These are phyloP conservation scores for Arthrobotrys megalospora DNA, from an alignment of 2,329 filamentous ascomycete genomes.

Conservation along the genomic window DNA sequence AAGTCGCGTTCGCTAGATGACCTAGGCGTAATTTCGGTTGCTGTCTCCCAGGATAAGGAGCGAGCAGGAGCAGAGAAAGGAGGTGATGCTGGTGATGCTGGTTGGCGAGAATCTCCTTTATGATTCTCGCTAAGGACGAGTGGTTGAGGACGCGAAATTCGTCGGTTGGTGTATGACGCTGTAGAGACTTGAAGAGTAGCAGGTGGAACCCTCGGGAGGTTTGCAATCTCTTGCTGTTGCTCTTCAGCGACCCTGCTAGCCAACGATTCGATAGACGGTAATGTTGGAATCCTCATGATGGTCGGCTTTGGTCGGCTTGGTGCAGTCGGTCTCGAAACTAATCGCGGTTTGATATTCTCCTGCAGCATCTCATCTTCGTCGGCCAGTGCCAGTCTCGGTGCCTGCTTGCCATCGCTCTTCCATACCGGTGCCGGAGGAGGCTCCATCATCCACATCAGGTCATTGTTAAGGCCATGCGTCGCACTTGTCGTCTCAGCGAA, in stretches of 20 bases:
- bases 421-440: conserved; percentile 56
- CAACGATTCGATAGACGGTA: conserved; percentile 57
- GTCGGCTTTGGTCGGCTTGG: conserved; percentile 47
- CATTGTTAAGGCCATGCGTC: conserved; percentile 48
- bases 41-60: conserved; percentile 54
- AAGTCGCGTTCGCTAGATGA: conserved; percentile 58
- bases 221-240: conserved; percentile 29
- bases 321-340: conserved; percentile 37
- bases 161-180: conserved; percentile 29
- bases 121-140: conserved; percentile 19
- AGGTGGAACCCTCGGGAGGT: conserved; percentile 30
- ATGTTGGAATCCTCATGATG: conserved; percentile 56
- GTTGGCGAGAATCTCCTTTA: conserved; percentile 18
- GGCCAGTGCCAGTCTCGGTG: conserved; percentile 51
- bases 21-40: conserved; percentile 39
- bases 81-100: conserved; percentile 34
- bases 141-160: conserved; percentile 50
- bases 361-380: conserved; percentile 48
- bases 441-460: conserved; percentile 61
- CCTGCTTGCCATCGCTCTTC: conserved; percentile 58
- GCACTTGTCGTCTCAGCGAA: conserved; percentile 50
- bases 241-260: conserved; percentile 55
- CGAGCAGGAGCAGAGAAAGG: conserved; percentile 49
- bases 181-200: conserved; percentile 16
- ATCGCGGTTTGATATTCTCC: conserved; percentile 50